phyloP scores from a whole-genome alignment of 2,329 filamentous ascomycete species.

The Penicillium digitatum region DNA sequence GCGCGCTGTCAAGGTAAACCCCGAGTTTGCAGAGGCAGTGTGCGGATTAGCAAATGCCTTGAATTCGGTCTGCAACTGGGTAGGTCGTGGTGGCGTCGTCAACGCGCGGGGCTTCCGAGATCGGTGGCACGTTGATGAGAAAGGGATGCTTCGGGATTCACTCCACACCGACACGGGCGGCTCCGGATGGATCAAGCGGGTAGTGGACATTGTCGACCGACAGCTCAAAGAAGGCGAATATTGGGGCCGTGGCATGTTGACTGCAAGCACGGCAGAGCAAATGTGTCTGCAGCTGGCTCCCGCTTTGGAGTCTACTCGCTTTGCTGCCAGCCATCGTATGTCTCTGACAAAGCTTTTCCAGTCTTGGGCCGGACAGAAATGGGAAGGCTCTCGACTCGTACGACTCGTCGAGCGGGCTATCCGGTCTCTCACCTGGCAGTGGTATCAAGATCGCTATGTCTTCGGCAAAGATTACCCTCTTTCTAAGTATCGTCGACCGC shows the following conservation, averaged over 20 bases:
- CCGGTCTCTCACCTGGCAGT: slow-evolving; percentile 72
- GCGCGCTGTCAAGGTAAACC: slow-evolving; percentile 84
- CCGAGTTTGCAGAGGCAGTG: slow-evolving; percentile 93
- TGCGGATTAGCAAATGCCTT: slow-evolving; percentile 92
- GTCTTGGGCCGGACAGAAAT: slow-evolving; percentile 68
- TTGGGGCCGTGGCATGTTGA: slow-evolving; percentile 75
- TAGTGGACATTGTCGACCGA: slow-evolving; percentile 83
- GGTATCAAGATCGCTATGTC: slow-evolving; percentile 81
- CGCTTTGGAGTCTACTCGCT: slow-evolving; percentile 28
- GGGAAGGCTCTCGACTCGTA: slow-evolving; percentile 84
- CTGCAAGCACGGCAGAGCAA: slow-evolving; percentile 51
- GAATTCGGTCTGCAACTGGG: slow-evolving; percentile 96
- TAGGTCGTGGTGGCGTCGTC: slow-evolving; percentile 78
- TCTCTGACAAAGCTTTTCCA: slow-evolving; percentile 40
- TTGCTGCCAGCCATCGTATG: slow-evolving; percentile 24
- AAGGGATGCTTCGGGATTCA: slow-evolving; percentile 76
- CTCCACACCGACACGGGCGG: slow-evolving; percentile 56
- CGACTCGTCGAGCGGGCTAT: slow-evolving; percentile 79
- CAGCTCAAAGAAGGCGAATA: slow-evolving; percentile 80
- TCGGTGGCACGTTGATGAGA: slow-evolving; percentile 86
- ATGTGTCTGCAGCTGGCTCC: slow-evolving; percentile 49
- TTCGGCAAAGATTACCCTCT: slow-evolving; percentile 54
- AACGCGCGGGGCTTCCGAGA: slow-evolving; percentile 71
- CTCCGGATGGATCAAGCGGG: slow-evolving; percentile 79
- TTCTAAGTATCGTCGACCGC: slow-evolving; percentile 66